Evolutionary conservation across 768 basidiomycete genomes (phyloP).

Genomic region (Podaxis sp.): DNA sequence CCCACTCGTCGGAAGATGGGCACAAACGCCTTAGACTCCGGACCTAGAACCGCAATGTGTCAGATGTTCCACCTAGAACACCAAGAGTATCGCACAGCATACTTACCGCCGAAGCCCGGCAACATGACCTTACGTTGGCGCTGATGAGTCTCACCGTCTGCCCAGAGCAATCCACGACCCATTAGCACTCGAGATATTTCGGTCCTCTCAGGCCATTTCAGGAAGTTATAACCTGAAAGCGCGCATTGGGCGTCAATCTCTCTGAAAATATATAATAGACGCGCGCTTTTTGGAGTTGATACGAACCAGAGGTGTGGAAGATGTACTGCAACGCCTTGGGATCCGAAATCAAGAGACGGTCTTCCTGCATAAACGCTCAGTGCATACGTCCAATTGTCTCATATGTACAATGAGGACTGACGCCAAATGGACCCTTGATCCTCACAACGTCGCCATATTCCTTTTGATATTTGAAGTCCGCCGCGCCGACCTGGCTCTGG

Average conservation of each 20-base stretch:
- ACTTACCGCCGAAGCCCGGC: constrained; percentile 52
- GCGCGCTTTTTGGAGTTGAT: not conserved
- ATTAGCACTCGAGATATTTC: constrained; percentile 49
- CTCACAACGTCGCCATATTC: constrained; percentile 51
- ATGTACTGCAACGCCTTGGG: constrained; percentile 61
- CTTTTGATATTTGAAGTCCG: constrained; percentile 53
- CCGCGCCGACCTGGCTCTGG: constrained; percentile 49
- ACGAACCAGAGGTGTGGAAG: constrained; percentile 48
- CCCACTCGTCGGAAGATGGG: constrained; percentile 45
- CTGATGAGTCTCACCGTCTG: constrained; percentile 56
- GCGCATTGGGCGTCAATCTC: constrained; percentile 7
- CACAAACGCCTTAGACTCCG: constrained; percentile 51
- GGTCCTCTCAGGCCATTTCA: constrained; percentile 50
- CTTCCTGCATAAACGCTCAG: constrained; percentile 36
- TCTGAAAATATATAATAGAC: not conserved
- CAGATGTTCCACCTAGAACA: not conserved
- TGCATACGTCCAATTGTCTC: not conserved
- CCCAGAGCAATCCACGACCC: constrained; percentile 55
- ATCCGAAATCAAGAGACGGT: constrained; percentile 53
- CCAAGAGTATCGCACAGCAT: not conserved
- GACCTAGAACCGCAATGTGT: constrained; percentile 22
- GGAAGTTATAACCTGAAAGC: constrained; percentile 47
- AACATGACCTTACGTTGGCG: constrained; percentile 55
- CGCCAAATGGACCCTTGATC: constrained; percentile 51
- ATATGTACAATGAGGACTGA: constrained; percentile 23